Evolutionary conservation across 192 early-diverging fungal genomes (phyloP).

Genomic region (Backusella liffmaniae): DNA sequence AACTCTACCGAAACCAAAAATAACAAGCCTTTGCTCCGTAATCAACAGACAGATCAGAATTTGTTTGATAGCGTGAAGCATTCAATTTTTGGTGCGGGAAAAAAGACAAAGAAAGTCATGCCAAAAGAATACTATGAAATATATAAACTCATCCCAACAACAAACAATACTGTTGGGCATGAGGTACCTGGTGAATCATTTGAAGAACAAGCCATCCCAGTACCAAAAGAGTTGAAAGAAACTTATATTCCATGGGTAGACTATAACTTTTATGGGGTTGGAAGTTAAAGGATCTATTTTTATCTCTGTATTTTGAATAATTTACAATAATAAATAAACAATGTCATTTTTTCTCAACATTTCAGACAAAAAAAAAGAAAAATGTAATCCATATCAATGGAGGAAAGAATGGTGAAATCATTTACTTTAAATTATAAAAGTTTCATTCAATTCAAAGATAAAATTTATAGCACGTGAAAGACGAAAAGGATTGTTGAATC

Average conservation of each 20-base stretch:
- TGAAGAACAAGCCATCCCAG: slow-evolving; percentile 20
- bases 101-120: neutral
- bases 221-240: slow-evolving; percentile 20
- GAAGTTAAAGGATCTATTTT: neutral
- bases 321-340: too few species aligned
- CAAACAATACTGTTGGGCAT: slow-evolving; percentile 9
- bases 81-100: neutral
- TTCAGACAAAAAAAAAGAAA: too few species aligned
- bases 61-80: neutral
- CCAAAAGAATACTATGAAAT: slow-evolving; percentile 9
- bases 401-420: too few species aligned
- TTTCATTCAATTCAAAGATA: too few species aligned
- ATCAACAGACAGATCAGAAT: neutral
- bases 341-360: too few species aligned
- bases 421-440: too few species aligned
- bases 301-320: neutral
- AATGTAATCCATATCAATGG: too few species aligned
- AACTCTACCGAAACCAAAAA: neutral
- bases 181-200: slow-evolving; percentile 9
- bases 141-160: slow-evolving; percentile 18
- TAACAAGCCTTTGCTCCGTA: neutral
- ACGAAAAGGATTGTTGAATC: too few species aligned
- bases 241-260: slow-evolving; percentile 23
- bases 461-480: too few species aligned
- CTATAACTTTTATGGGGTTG: slow-evolving; percentile 32